Evolutionary conservation across 2,329 filamentous ascomycete genomes (phyloP).

Genomic region (Ceratocystis destructans): DNA sequence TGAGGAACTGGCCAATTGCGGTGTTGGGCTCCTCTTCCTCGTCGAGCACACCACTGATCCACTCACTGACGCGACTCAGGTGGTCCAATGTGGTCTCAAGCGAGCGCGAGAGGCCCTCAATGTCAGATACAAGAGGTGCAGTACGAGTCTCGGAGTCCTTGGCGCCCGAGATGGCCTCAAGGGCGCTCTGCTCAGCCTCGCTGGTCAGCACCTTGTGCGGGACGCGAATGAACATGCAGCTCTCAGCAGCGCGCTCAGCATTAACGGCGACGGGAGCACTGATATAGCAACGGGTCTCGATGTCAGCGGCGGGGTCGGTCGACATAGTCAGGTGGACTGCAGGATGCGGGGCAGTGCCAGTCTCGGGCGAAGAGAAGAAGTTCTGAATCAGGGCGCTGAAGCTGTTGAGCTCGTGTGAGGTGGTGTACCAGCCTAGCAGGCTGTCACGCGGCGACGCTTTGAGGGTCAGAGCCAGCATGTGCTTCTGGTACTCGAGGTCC

Average conservation of each 20-base stretch:
- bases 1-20: slow-evolving; percentile 83
- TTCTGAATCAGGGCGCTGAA: slow-evolving; percentile 98
- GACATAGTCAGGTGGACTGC: slow-evolving; percentile 92
- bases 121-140: slow-evolving; percentile 65
- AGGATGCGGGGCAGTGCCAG: slow-evolving; percentile 94
- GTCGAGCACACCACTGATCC: slow-evolving; percentile 85
- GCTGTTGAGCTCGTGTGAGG: slow-evolving; percentile 89
- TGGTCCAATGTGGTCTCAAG: slow-evolving; percentile 79
- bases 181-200: slow-evolving; percentile 50
- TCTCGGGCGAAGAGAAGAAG: slow-evolving; percentile 95
- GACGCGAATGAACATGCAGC: slow-evolving; percentile 93
- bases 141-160: slow-evolving; percentile 64
- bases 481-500: slow-evolving; percentile 99
- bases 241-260: slow-evolving; percentile 86
- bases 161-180: slow-evolving; percentile 74
- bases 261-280: slow-evolving; percentile 89
- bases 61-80: slow-evolving; percentile 80
- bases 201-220: slow-evolving; percentile 87
- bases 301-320: slow-evolving; percentile 74
- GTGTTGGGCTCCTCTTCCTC: slow-evolving; percentile 84
- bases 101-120: slow-evolving; percentile 74
- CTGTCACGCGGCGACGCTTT: slow-evolving; percentile 89
- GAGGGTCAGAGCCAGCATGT: slow-evolving; percentile 90
- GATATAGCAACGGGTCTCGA: slow-evolving; percentile 89
- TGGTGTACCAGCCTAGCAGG: slow-evolving; percentile 96